phyloP scores from a whole-genome alignment of 2,329 filamentous ascomycete genomes.

The Fusarium siculi region DNA sequence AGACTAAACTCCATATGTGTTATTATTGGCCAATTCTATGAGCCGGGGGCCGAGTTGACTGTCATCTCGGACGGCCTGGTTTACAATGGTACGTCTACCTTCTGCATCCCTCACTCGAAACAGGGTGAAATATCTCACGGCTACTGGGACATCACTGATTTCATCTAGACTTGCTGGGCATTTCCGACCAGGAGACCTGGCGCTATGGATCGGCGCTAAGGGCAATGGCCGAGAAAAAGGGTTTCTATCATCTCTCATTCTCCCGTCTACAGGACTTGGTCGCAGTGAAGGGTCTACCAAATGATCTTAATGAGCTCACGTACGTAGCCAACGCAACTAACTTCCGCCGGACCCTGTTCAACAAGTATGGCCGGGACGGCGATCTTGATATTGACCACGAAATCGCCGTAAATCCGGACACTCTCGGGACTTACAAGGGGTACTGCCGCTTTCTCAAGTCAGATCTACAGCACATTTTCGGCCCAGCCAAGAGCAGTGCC shows the following conservation, averaged over 20 bases:
- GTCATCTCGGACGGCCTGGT: constrained; percentile 65
- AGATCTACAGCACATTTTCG: constrained; percentile 44
- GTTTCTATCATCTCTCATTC: constrained; percentile 56
- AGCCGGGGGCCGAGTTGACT: constrained; percentile 45
- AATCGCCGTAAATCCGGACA: constrained; percentile 44
- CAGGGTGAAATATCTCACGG: not conserved
- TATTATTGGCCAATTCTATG: constrained; percentile 41
- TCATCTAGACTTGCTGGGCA: constrained; percentile 51
- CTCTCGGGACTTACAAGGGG: constrained; percentile 45
- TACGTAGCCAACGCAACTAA: constrained; percentile 48
- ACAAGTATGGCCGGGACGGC: constrained; percentile 34
- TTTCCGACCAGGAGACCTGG: constrained; percentile 60
- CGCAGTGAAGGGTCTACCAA: constrained; percentile 41
- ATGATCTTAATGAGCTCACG: constrained; percentile 55
- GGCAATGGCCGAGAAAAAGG: constrained; percentile 50
- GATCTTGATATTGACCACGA: constrained; percentile 45
- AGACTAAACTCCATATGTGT: constrained; percentile 44
- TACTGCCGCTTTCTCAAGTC: constrained; percentile 46
- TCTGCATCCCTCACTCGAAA: not conserved
- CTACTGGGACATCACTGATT: not conserved
- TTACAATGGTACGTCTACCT: constrained; percentile 56
- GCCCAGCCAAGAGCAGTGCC: constrained; percentile 26
- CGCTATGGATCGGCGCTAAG: constrained; percentile 59
- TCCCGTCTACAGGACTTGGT: constrained; percentile 58
- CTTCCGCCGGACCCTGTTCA: constrained; percentile 44